Conservation (phyloP, 192 early-diverging fungal genomes). For the Backusella mclennaniae region DNA sequence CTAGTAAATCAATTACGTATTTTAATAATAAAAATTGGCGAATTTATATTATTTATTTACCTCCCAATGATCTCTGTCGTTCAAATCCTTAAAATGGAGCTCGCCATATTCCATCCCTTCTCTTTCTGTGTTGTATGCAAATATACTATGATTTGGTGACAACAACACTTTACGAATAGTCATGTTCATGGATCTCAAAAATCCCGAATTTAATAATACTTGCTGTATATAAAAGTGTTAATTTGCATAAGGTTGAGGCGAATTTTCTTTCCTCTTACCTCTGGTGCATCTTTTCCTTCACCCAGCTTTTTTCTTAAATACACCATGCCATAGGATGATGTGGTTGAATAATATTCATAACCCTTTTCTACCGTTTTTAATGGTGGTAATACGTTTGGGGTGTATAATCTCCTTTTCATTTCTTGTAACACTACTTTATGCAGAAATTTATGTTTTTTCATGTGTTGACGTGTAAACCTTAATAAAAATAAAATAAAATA, state of each 20-base stretch:
- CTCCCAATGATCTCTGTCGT: constrained; percentile 33
- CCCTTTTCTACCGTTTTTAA: constrained; percentile 45
- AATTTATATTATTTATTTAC: constrained; percentile 23
- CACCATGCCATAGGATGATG: constrained; percentile 44
- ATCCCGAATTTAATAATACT: constrained; percentile 51
- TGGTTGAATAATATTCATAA: constrained; percentile 55
- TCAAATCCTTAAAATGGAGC: constrained; percentile 49
- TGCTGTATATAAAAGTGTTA: constrained; percentile 32
- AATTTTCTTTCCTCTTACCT: constrained; percentile 31
- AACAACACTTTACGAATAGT: constrained; percentile 48
- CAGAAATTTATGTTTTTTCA: constrained; percentile 16
- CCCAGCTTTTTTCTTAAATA: constrained; percentile 46
- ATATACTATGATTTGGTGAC: constrained; percentile 50
- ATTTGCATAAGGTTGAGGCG: background rate
- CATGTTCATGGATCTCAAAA: constrained; percentile 42
- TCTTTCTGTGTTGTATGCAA: constrained; percentile 50
- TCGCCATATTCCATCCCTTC: constrained; percentile 54
- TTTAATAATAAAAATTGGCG: background rate
- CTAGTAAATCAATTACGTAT: background rate
- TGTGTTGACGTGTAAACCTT: constrained; percentile 25
- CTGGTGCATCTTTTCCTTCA: constrained; percentile 35
- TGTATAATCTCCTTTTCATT: constrained; percentile 50
- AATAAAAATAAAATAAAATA: no score
- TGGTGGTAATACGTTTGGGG: constrained; percentile 38
- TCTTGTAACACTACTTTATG: constrained; percentile 38